Conservation (phyloP, 441 rosid species). For the Croton setiger region DNA sequence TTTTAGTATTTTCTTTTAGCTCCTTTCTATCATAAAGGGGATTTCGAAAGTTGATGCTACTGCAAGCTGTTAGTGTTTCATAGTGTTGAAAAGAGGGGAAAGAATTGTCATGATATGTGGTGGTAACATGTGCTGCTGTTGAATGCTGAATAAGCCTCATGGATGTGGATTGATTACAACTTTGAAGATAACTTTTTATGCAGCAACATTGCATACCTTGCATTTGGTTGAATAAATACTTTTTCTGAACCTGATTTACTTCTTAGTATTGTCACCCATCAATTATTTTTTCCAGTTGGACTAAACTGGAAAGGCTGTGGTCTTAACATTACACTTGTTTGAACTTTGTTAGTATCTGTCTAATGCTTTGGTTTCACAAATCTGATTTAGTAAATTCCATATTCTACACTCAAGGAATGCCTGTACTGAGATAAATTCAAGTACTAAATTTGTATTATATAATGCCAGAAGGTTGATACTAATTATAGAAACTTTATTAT, state of each 20-base stretch:
- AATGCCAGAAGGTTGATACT: background rate
- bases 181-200: background rate
- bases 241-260: background rate
- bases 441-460: background rate
- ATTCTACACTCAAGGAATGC: background rate
- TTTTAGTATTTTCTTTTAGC: background rate
- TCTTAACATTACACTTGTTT: background rate
- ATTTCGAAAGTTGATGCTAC: background rate
- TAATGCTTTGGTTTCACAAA: background rate
- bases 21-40: background rate
- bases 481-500: background rate
- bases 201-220: background rate
- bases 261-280: background rate
- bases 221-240: background rate
- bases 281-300: background rate
- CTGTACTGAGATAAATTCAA: background rate
- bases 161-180: constrained; percentile 12
- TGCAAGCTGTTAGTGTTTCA: background rate
- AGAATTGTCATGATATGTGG: background rate
- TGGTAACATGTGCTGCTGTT: constrained; percentile 6
- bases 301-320: background rate
- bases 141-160: background rate
- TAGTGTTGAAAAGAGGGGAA: background rate
- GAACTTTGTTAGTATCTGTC: background rate
- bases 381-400: background rate